Percentiles rank a stretch among this genome's conserved stretches.
Evolutionary conservation across 2,329 filamentous ascomycete genomes (phyloP).

Genomic region (Epichloe gansuensis): DNA sequence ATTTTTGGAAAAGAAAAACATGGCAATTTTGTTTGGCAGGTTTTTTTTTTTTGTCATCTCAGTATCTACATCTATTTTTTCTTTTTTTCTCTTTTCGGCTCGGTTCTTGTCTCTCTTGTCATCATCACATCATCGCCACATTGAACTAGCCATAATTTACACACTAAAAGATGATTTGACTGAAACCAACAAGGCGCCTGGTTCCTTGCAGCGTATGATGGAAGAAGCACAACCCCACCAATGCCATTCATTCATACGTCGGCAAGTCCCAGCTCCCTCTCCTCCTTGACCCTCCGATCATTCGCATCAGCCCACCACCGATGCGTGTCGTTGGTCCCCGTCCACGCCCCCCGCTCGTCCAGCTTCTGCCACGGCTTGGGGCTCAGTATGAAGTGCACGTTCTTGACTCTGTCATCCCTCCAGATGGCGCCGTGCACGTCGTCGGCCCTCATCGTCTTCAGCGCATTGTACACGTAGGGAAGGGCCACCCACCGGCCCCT

Average conservation of each 20-base stretch:
- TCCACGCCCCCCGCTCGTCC: constrained; percentile 29
- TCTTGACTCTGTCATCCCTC: constrained; percentile 45
- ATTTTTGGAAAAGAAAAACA: too few relatives aligned
- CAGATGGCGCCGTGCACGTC: constrained; percentile 43
- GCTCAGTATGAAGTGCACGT: constrained; percentile 47
- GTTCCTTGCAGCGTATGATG: too few relatives aligned
- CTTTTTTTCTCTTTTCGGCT: too few relatives aligned
- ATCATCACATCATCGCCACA: too few relatives aligned
- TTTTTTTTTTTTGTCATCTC: not conserved
- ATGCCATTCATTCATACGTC: not conserved
- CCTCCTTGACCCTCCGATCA: constrained; percentile 27
- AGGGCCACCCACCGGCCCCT: constrained; percentile 42
- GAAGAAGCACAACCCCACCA: too few relatives aligned
- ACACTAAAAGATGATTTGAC: too few relatives aligned
- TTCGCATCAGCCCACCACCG: constrained; percentile 44
- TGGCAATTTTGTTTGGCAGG: too few relatives aligned
- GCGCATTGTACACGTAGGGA: constrained; percentile 48
- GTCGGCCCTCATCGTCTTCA: constrained; percentile 44
- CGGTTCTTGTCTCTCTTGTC: too few relatives aligned
- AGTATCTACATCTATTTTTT: too few relatives aligned
- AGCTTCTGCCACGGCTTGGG: constrained; percentile 50
- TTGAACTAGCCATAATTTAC: too few relatives aligned
- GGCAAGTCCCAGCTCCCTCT: constrained; percentile 26
- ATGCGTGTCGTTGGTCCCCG: constrained; percentile 34
- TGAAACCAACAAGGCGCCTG: too few relatives aligned